These are phyloP conservation scores for Zoysia pacifica DNA, from an alignment of 176 grass and related monocot species.

Conservation along the genomic window DNA sequence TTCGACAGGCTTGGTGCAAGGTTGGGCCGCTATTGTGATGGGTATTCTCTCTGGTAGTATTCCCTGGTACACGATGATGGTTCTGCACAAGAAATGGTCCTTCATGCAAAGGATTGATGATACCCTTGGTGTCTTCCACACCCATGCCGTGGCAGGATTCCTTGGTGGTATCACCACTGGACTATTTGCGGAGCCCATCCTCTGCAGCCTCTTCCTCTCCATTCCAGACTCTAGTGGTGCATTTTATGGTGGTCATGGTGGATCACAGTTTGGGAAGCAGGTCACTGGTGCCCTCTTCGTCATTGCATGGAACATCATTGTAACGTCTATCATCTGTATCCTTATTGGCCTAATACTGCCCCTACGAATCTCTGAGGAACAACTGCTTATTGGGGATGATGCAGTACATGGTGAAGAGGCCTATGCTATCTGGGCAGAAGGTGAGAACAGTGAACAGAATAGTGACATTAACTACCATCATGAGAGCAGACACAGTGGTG, in stretches of 20 bases:
- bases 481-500: constrained; percentile 17
- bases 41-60: constrained; percentile 50
- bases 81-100: constrained; percentile 50
- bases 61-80: constrained; percentile 61
- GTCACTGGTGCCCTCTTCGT: constrained; percentile 42
- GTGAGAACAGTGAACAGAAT: constrained; percentile 40
- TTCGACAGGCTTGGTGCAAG: constrained; percentile 50
- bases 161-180: constrained; percentile 46
- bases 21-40: constrained; percentile 60
- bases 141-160: constrained; percentile 55
- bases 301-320: constrained; percentile 48
- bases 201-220: constrained; percentile 52
- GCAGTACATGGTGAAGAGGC: constrained; percentile 53
- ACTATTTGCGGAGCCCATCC: constrained; percentile 44
- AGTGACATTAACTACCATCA: constrained; percentile 29
- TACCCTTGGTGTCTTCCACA: constrained; percentile 62
- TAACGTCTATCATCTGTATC: constrained; percentile 48
- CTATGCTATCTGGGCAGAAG: constrained; percentile 44
- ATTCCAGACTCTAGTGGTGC: constrained; percentile 43
- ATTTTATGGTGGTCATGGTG: constrained; percentile 44
- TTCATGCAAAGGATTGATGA: constrained; percentile 55
- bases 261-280: constrained; percentile 49
- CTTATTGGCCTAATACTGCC: constrained; percentile 41
- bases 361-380: constrained; percentile 45
- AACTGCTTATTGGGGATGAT: constrained; percentile 50